A percentile compares a stretch with the other conserved stretches of the same genome.
Conservation (phyloP, 345 rosid genomes). For the Physaria fendleri region DNA sequence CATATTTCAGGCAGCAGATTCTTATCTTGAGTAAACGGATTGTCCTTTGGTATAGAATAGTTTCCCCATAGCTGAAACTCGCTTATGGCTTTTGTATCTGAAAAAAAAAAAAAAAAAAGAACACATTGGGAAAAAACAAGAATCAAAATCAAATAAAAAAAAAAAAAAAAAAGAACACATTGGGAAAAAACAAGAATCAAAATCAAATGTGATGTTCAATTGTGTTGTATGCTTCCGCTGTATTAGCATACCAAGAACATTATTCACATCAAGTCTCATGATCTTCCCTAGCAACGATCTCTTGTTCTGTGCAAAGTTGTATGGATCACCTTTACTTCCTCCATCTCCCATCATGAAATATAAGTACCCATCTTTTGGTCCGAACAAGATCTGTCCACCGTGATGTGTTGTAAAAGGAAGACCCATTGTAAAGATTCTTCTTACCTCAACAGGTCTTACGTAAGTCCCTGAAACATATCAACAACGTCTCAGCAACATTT, state of each 20-base stretch:
- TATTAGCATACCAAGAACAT: constrained; percentile 24
- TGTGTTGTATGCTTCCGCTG: neutral
- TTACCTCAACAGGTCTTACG: constrained; percentile 35
- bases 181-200: constrained; percentile 5
- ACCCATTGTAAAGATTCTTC: constrained; percentile 50
- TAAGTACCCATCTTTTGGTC: constrained; percentile 46
- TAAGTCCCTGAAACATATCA: constrained; percentile 18
- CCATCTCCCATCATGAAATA: constrained; percentile 56
- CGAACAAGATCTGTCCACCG: constrained; percentile 53
- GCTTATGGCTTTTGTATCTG: constrained; percentile 27
- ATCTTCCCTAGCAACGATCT: constrained; percentile 54
- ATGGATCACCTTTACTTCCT: constrained; percentile 32
- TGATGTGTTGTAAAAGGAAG: constrained; percentile 39
- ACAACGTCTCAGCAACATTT: neutral
- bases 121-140: no score
- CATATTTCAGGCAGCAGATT: constrained; percentile 46
- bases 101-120: neutral
- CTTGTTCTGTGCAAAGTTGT: constrained; percentile 48
- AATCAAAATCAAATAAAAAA: neutral
- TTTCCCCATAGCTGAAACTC: constrained; percentile 47
- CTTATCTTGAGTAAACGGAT: constrained; percentile 38
- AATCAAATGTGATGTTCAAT: neutral
- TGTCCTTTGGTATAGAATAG: constrained; percentile 45
- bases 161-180: no score
- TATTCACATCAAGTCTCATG: constrained; percentile 46